These are phyloP conservation scores for Zymoseptoria tritici DNA, from an alignment of 2,329 filamentous ascomycete species.

Conservation along the genomic window DNA sequence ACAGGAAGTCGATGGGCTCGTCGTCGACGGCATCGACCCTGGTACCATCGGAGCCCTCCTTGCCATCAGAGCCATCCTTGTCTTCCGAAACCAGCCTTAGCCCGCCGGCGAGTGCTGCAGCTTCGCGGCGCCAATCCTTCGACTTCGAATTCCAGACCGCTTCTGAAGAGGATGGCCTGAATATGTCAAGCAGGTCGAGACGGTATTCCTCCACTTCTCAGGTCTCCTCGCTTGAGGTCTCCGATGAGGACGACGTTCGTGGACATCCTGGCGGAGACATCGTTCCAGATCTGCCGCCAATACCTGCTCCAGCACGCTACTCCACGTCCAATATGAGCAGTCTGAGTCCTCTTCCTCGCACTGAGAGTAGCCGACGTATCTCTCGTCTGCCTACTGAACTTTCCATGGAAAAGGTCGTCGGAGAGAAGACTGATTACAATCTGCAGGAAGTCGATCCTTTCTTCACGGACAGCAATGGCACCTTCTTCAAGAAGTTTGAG, in stretches of 20 bases:
- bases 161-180: not conserved
- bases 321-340: not conserved
- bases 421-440: slow-evolving; percentile 42
- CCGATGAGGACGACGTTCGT: not conserved
- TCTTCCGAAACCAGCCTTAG: not conserved
- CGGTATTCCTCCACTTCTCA: not conserved
- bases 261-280: not conserved
- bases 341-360: not conserved
- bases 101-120: not conserved
- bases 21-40: not conserved
- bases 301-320: not conserved
- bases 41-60: not conserved
- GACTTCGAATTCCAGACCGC: not conserved
- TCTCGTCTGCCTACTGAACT: slow-evolving; percentile 24
- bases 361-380: not conserved
- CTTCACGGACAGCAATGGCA: slow-evolving; percentile 55
- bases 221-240: not conserved
- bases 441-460: slow-evolving; percentile 32
- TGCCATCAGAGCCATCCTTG: not conserved
- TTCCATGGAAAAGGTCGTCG: slow-evolving; percentile 50
- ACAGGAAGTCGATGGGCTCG: not conserved
- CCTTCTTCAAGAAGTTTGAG: slow-evolving; percentile 52
- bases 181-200: not conserved
- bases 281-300: not conserved
- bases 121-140: not conserved